phyloP scores from a whole-genome alignment of 2,329 filamentous ascomycete genomes.

The Colletotrichum horii region DNA sequence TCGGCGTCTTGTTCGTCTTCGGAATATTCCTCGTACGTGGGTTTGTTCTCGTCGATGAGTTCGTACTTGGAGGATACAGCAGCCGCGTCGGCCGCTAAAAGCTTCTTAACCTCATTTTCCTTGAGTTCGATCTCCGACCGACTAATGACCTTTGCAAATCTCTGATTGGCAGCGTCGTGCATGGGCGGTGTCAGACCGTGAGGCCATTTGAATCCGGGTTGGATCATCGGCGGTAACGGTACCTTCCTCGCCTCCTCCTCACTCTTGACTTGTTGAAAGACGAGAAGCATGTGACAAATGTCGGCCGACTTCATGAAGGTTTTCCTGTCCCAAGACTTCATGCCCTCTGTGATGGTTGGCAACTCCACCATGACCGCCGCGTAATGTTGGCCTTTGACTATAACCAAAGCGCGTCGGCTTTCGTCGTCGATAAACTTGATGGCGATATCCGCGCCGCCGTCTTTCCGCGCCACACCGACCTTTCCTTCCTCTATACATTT shows the following conservation, averaged over 20 bases:
- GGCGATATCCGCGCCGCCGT: conserved; percentile 77
- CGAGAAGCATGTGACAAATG: conserved; percentile 86
- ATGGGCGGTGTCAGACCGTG: conserved; percentile 89
- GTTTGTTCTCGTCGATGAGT: conserved; percentile 59
- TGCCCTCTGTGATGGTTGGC: conserved; percentile 85
- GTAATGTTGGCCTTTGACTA: conserved; percentile 72
- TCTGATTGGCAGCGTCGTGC: conserved; percentile 81
- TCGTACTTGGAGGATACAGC: conserved; percentile 67
- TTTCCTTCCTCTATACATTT: conserved; percentile 77
- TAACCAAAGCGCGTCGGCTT: conserved; percentile 74
- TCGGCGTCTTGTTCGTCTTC: conserved; percentile 60
- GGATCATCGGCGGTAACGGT: conserved; percentile 75
- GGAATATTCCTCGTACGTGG: conserved; percentile 56
- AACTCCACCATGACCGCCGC: conserved; percentile 83
- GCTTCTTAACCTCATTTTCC: conserved; percentile 76
- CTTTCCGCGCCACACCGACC: conserved; percentile 68
- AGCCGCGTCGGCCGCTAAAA: conserved; percentile 72
- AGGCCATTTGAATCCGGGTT: conserved; percentile 74
- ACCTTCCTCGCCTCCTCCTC: conserved; percentile 70
- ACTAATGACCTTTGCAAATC: conserved; percentile 83
- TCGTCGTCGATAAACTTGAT: conserved; percentile 82
- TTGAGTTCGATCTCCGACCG: conserved; percentile 86
- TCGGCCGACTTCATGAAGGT: conserved; percentile 89
- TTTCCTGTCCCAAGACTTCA: conserved; percentile 93
- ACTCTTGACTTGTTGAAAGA: conserved; percentile 70